phyloP scores from a whole-genome alignment of 192 early-diverging fungal species.

The Rhizophagus clarus region DNA sequence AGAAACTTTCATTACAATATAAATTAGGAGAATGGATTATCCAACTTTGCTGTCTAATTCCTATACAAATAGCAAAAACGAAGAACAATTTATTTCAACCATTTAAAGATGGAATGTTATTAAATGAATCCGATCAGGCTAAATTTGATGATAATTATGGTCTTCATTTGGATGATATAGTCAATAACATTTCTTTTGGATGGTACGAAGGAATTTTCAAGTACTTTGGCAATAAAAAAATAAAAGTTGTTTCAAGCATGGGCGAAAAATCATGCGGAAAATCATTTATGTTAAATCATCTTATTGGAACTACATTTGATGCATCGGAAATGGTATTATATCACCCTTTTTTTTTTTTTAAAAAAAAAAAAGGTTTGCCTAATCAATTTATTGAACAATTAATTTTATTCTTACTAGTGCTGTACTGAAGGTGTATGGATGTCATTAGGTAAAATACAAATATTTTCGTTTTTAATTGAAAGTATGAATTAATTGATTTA shows the following conservation, averaged over 20 bases:
- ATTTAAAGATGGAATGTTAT: conserved; percentile 19
- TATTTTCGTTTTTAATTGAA: not conserved
- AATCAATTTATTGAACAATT: not conserved
- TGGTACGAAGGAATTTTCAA: conserved; percentile 30
- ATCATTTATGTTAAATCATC: conserved; percentile 31
- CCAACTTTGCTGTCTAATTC: not conserved
- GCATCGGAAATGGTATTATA: conserved; percentile 33
- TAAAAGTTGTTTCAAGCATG: conserved; percentile 30
- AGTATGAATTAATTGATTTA: not conserved
- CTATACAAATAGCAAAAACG: conserved; percentile 21
- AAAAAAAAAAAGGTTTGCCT: no score
- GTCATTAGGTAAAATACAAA: not conserved
- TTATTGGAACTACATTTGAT: conserved; percentile 24
- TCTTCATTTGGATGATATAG: not conserved
- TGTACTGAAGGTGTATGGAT: conserved; percentile 36
- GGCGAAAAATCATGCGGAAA: conserved; percentile 34
- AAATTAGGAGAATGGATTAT: conserved; percentile 12
- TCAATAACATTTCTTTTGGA: conserved; percentile 11
- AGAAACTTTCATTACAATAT: not conserved
- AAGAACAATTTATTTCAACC: conserved; percentile 14
- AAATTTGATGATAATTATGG: not conserved
- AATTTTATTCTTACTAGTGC: not conserved
- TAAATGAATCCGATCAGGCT: not conserved
- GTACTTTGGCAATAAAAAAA: conserved; percentile 8
- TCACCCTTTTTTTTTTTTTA: no score